Evolutionary conservation across 768 basidiomycete genomes (phyloP).

Genomic region (Pulveroboletus sp.): DNA sequence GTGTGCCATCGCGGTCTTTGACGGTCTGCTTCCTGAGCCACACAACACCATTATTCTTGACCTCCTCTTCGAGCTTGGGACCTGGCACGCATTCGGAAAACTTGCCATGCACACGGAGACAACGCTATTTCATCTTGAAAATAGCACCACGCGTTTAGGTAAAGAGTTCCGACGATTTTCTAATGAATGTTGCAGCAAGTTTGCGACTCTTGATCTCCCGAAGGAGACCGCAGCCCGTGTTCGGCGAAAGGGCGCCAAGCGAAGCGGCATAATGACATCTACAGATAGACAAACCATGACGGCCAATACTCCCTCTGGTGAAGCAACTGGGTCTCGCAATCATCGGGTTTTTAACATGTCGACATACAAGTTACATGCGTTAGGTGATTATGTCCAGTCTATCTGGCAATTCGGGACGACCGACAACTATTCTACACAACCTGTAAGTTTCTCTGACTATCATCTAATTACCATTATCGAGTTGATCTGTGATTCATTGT

Average conservation of each 20-base stretch:
- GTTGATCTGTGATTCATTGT: neutral
- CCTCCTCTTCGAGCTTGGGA: neutral
- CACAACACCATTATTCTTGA: slow-evolving; percentile 13
- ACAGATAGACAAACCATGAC: too few species aligned
- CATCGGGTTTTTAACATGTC: too few species aligned
- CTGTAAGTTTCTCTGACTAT: too few species aligned
- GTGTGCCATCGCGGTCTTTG: slow-evolving; percentile 35
- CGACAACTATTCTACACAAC: slow-evolving; percentile 28
- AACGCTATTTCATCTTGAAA: slow-evolving; percentile 17
- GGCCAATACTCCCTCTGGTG: too few species aligned
- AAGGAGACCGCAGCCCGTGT: slow-evolving; percentile 25
- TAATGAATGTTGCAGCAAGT: slow-evolving; percentile 15
- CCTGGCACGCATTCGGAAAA: slow-evolving; percentile 30
- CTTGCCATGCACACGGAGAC: slow-evolving; percentile 22
- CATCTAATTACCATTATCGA: too few species aligned
- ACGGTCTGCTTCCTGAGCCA: slow-evolving; percentile 24
- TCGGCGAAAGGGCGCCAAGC: too few species aligned
- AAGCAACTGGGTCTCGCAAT: too few species aligned
- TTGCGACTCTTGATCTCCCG: slow-evolving; percentile 30
- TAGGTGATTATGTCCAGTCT: slow-evolving; percentile 31
- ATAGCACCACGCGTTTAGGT: slow-evolving; percentile 22
- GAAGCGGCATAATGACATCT: too few species aligned
- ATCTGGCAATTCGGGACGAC: slow-evolving; percentile 34
- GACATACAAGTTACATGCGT: slow-evolving; percentile 33
- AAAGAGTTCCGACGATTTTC: slow-evolving; percentile 21